Evolutionary conservation across 352 stramenopile species (phyloP).

Genomic region (Phytophthora fragariae): DNA sequence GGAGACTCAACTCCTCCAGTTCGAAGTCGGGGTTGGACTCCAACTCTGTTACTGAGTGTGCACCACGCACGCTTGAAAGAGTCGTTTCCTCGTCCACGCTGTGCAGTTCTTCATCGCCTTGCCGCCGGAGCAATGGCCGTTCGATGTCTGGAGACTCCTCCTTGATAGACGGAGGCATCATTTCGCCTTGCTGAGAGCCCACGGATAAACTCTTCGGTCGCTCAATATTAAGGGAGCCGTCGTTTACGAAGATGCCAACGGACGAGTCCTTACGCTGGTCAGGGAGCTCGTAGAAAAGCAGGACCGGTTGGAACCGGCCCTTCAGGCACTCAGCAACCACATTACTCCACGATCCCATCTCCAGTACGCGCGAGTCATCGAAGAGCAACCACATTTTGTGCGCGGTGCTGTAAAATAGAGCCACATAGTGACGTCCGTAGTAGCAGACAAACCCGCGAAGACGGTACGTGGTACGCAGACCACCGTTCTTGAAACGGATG

Average conservation of each 20-base stretch:
- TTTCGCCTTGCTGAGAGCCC: slow-evolving; percentile 59
- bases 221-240: slow-evolving; percentile 38
- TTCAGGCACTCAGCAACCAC: slow-evolving; percentile 83
- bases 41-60: slow-evolving; percentile 48
- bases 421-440: slow-evolving; percentile 86
- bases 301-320: slow-evolving; percentile 82
- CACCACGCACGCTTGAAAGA: slow-evolving; percentile 20
- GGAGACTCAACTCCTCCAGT: slow-evolving; percentile 55
- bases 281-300: slow-evolving; percentile 88
- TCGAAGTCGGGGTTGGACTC: slow-evolving; percentile 63
- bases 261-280: slow-evolving; percentile 87
- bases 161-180: slow-evolving; percentile 60
- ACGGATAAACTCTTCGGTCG: slow-evolving; percentile 69
- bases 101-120: slow-evolving; percentile 38
- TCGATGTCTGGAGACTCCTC: slow-evolving; percentile 61
- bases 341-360: slow-evolving; percentile 79
- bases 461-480: slow-evolving; percentile 77
- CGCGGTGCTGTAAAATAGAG: slow-evolving; percentile 85
- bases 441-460: slow-evolving; percentile 88
- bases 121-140: slow-evolving; percentile 39
- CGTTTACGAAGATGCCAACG: slow-evolving; percentile 62
- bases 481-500: slow-evolving; percentile 76
- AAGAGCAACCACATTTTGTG: slow-evolving; percentile 91
- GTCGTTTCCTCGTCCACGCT: slow-evolving; percentile 48
- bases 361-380: slow-evolving; percentile 80